Evolutionary conservation across 352 stramenopile genomes (phyloP).

Genomic region (Sclerospora graminicola): DNA sequence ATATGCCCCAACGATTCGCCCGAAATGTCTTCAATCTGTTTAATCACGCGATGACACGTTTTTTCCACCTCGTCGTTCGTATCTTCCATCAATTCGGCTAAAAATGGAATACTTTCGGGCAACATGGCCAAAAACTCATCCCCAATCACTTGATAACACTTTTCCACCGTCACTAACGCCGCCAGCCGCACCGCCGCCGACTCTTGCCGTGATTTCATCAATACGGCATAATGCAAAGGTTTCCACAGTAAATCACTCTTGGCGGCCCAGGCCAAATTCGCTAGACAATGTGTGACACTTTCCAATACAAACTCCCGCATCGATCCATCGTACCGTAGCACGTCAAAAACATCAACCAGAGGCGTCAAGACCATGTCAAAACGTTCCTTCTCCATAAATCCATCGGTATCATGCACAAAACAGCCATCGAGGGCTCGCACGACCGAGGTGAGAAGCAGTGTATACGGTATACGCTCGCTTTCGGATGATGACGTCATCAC

Average conservation of each 20-base stretch:
- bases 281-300: slow-evolving; percentile 53
- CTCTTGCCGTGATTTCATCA: slow-evolving; percentile 82
- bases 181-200: slow-evolving; percentile 51
- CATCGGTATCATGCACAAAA: slow-evolving; percentile 80
- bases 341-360: slow-evolving; percentile 68
- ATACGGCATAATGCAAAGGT: slow-evolving; percentile 77
- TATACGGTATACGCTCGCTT: slow-evolving; percentile 21
- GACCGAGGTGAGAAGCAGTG: slow-evolving; percentile 41
- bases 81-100: slow-evolving; percentile 85
- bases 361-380: slow-evolving; percentile 66
- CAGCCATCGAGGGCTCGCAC: slow-evolving; percentile 72
- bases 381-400: slow-evolving; percentile 82
- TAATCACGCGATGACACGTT: slow-evolving; percentile 82
- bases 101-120: slow-evolving; percentile 83
- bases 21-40: slow-evolving; percentile 85
- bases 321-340: slow-evolving; percentile 38
- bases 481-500: slow-evolving; percentile 17
- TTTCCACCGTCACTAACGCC: slow-evolving; percentile 69
- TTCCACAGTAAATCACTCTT: slow-evolving; percentile 87
- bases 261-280: slow-evolving; percentile 73
- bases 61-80: slow-evolving; percentile 74
- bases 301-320: slow-evolving; percentile 54
- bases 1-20: slow-evolving; percentile 86
- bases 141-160: slow-evolving; percentile 80
- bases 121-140: slow-evolving; percentile 86